These are phyloP conservation scores for Aurantiochytrium sp. DNA, from an alignment of 108 stramenopile genomes.

Conservation along the genomic window DNA sequence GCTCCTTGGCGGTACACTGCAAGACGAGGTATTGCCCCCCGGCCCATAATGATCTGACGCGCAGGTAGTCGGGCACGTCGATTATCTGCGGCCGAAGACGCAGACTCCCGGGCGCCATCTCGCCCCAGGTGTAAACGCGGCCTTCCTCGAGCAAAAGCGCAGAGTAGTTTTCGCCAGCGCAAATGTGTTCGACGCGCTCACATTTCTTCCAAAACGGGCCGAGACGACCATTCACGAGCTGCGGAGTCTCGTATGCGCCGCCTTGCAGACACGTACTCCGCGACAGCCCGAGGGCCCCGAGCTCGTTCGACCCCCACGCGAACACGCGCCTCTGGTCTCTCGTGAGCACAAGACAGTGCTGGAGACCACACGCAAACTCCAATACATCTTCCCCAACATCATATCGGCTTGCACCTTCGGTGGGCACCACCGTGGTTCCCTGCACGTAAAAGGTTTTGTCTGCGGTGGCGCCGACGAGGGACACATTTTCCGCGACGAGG, in stretches of 20 bases:
- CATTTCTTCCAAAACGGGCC: constrained; percentile 1
- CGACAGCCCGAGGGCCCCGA: neutral
- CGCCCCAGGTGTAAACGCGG: neutral
- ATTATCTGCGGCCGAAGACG: neutral
- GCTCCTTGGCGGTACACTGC: neutral
- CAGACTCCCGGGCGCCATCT: neutral
- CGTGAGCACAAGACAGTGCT: neutral
- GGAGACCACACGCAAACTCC: neutral
- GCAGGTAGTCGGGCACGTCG: neutral
- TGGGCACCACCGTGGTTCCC: no score
- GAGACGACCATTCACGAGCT: neutral
- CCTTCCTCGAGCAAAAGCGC: neutral
- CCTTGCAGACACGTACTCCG: neutral
- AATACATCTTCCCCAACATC: no score
- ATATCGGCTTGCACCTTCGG: no score
- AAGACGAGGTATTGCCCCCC: neutral
- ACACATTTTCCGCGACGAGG: no score
- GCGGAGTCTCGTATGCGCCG: neutral
- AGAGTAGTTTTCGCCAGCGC: constrained; percentile 12
- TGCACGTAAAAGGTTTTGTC: no score
- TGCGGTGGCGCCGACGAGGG: no score
- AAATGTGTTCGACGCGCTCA: neutral
- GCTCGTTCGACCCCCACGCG: neutral
- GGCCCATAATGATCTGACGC: neutral
- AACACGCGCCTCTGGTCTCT: neutral